Conservation (phyloP, 2,329 filamentous ascomycete species). For the Westerdykella sp. region DNA sequence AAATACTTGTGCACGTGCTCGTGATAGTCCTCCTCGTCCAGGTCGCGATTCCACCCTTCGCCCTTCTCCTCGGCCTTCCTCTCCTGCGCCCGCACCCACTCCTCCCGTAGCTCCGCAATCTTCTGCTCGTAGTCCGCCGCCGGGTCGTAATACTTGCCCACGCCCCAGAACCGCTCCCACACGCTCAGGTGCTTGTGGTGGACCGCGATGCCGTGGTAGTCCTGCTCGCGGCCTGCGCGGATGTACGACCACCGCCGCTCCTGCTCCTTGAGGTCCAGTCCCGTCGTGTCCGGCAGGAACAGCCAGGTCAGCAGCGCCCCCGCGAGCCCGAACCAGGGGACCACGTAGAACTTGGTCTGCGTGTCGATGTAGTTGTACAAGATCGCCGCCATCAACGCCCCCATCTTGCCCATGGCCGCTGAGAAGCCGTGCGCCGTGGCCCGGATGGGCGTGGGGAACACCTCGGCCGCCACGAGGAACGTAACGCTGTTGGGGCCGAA, state of each 20-base stretch:
- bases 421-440: conserved; percentile 92
- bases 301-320: conserved; percentile 77
- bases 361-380: conserved; percentile 92
- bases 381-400: conserved; percentile 78
- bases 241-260: conserved; percentile 90
- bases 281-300: conserved; percentile 95
- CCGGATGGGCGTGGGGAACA: conserved; percentile 91
- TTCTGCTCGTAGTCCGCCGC: conserved; percentile 76
- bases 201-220: conserved; percentile 91
- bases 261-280: conserved; percentile 93
- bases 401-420: conserved; percentile 83
- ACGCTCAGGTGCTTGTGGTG: conserved; percentile 81
- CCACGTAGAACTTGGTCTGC: conserved; percentile 80
- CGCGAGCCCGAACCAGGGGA: conserved; percentile 89
- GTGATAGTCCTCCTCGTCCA: conserved; percentile 26
- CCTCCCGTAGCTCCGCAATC: conserved; percentile 69
- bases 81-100: conserved; percentile 50
- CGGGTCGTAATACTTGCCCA: conserved; percentile 76
- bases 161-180: conserved; percentile 76
- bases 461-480: conserved; percentile 91
- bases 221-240: conserved; percentile 64
- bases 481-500: conserved; percentile 95
- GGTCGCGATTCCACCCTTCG: conserved; percentile 29
- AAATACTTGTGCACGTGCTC: conserved; percentile 33
- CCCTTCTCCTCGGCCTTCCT: conserved; percentile 47